phyloP scores from a whole-genome alignment of 495 filamentous ascomycete genomes.

The Aspergillus leporis region DNA sequence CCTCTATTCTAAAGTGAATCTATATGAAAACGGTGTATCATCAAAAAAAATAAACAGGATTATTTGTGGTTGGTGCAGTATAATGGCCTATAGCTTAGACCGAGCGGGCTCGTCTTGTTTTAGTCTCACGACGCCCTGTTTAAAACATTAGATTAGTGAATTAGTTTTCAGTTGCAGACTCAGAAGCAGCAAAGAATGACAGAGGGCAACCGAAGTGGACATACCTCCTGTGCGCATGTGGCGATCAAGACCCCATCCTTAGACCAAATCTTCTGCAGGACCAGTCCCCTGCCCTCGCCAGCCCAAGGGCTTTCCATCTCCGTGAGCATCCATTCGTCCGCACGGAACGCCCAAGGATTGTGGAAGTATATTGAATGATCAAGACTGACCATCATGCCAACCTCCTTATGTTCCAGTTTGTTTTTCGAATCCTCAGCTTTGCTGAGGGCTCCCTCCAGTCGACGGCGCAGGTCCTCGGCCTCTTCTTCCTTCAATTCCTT shows the following conservation, averaged over 20 bases:
- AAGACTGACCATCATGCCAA: slow-evolving; percentile 96
- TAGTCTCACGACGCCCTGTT: slow-evolving; percentile 47
- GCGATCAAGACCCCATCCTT: slow-evolving; percentile 82
- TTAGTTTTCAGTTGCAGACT: not conserved
- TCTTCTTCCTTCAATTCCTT: slow-evolving; percentile 48
- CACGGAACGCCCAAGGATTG: slow-evolving; percentile 70
- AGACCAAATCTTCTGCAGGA: slow-evolving; percentile 83
- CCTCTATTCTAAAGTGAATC: not conserved
- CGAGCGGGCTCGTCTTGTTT: slow-evolving; percentile 44
- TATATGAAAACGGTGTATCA: not conserved
- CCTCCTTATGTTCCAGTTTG: slow-evolving; percentile 33
- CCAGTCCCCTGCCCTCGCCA: slow-evolving; percentile 84
- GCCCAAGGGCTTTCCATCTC: slow-evolving; percentile 96
- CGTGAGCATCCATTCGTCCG: slow-evolving; percentile 91
- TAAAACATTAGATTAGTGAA: slow-evolving; percentile 11
- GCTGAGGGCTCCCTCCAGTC: slow-evolving; percentile 37
- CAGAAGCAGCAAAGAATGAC: not conserved
- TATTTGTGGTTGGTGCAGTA: not conserved
- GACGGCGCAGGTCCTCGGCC: slow-evolving; percentile 37
- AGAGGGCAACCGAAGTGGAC: slow-evolving; percentile 14
- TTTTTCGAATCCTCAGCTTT: slow-evolving; percentile 24
- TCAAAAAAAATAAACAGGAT: not conserved
- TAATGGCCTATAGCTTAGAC: slow-evolving; percentile 37
- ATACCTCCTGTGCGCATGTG: slow-evolving; percentile 50
- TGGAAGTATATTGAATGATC: slow-evolving; percentile 98